Conservation (phyloP, 2,329 filamentous ascomycete genomes). For the Colletotrichum tamarilloi region DNA sequence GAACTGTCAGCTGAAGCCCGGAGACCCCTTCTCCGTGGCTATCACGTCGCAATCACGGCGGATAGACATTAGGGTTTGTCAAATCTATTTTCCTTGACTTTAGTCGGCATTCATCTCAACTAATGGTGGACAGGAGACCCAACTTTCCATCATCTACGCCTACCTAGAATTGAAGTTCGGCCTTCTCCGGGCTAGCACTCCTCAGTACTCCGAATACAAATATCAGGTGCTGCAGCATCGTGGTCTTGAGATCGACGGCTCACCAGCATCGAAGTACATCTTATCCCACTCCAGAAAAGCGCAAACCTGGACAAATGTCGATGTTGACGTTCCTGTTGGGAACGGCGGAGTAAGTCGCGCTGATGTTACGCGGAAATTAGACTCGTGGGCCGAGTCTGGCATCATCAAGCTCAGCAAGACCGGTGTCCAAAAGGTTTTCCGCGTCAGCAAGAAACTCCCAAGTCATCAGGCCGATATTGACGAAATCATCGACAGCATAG, state of each 20-base stretch:
- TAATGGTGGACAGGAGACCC: conserved; percentile 4
- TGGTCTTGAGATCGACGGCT: conserved; percentile 48
- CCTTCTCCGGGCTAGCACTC: conserved; percentile 66
- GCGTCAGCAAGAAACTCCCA: conserved; percentile 60
- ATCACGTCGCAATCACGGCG: conserved; percentile 57
- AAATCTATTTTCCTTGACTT: conserved; percentile 43
- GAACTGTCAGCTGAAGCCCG: conserved; percentile 45
- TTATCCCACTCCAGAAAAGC: conserved; percentile 51
- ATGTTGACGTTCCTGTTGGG: conserved; percentile 55
- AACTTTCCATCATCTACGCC: conserved; percentile 61
- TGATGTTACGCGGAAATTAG: conserved; percentile 65
- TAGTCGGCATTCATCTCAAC: not conserved
- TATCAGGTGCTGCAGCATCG: conserved; percentile 50
- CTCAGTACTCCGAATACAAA: conserved; percentile 66
- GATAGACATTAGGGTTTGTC: conserved; percentile 64
- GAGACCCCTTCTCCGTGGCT: conserved; percentile 58
- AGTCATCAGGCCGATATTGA: conserved; percentile 52
- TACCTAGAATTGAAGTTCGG: conserved; percentile 69
- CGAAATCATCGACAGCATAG: conserved; percentile 57
- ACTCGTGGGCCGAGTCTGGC: conserved; percentile 61
- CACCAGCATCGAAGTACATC: conserved; percentile 57
- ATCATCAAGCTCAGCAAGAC: conserved; percentile 62
- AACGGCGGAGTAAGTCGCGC: conserved; percentile 49
- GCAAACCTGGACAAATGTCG: conserved; percentile 56
- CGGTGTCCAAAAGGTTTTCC: conserved; percentile 66